These are phyloP conservation scores for Trifolium subterraneum DNA, from an alignment of 306 rosid species.

Conservation along the genomic window DNA sequence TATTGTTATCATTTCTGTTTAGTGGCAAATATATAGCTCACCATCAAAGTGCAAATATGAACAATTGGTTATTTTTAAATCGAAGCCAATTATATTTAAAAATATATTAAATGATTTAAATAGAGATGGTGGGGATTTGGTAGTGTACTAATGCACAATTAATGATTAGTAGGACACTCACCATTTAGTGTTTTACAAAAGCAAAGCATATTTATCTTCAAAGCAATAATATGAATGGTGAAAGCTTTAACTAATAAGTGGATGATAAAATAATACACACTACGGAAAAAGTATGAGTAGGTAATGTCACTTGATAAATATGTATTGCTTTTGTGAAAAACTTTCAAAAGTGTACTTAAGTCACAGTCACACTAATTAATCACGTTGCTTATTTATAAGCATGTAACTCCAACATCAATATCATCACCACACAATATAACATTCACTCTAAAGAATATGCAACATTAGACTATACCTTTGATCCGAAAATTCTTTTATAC, in stretches of 20 bases:
- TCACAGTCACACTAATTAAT: neutral
- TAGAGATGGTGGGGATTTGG: neutral
- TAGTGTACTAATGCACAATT: neutral
- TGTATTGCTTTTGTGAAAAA: slow-evolving; percentile 2
- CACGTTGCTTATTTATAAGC: neutral
- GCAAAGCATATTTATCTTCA: neutral
- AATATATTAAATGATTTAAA: neutral
- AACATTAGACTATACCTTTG: neutral
- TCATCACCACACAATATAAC: neutral
- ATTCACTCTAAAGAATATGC: neutral
- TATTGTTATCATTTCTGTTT: neutral
- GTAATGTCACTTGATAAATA: neutral
- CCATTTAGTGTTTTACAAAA: neutral
- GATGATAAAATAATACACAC: neutral
- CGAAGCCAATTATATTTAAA: neutral
- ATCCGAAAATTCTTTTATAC: neutral
- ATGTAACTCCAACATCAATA: neutral
- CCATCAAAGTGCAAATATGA: neutral
- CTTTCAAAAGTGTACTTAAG: neutral
- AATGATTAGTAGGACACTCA: neutral
- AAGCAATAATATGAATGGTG: neutral
- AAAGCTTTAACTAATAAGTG: neutral
- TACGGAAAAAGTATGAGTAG: neutral
- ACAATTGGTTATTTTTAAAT: neutral
- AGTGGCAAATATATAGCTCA: neutral